phyloP scores from a whole-genome alignment of 2,329 filamentous ascomycete species.

The Sphaceloma murrayae region DNA sequence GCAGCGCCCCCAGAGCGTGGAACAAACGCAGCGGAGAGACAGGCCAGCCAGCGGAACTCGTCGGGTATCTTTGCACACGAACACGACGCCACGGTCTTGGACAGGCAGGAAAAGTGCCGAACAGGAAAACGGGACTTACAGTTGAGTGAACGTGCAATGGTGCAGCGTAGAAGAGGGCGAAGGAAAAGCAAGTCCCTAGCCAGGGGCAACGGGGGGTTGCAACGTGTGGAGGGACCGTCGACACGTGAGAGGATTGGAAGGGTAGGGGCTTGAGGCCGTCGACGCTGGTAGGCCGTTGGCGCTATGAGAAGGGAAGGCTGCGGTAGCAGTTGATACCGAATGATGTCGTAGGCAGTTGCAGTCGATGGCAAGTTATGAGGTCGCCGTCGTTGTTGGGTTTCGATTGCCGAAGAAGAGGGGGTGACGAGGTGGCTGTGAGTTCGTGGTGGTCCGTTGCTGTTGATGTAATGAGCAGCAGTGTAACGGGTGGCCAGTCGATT shows the following conservation, averaged over 20 bases:
- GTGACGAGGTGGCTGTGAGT: background rate
- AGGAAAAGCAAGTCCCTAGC: slow-evolving; percentile 12
- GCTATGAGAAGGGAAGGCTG: slow-evolving; percentile 1
- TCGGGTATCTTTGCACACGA: slow-evolving; percentile 7
- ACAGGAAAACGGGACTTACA: slow-evolving; percentile 14
- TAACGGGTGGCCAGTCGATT: background rate
- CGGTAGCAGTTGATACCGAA: background rate
- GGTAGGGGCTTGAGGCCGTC: slow-evolving; percentile 4
- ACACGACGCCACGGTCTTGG: slow-evolving; percentile 5
- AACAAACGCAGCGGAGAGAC: background rate
- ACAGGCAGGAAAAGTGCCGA: slow-evolving; percentile 4
- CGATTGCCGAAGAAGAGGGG: background rate
- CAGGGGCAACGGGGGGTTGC: slow-evolving; percentile 12
- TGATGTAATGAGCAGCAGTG: background rate
- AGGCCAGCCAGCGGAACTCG: slow-evolving; percentile 2
- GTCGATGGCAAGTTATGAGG: background rate
- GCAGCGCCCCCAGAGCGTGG: background rate
- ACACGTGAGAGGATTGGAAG: slow-evolving; percentile 12
- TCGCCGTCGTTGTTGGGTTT: background rate
- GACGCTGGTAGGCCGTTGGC: slow-evolving; percentile 9
- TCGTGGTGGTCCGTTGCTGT: background rate
- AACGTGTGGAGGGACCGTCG: slow-evolving; percentile 13
- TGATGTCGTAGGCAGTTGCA: slow-evolving; percentile 10
- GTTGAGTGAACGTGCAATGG: slow-evolving; percentile 15
- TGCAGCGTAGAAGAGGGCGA: slow-evolving; percentile 11